Evolutionary conservation across 140 eudicot species (phyloP).

Genomic region (Senecio squalidus): DNA sequence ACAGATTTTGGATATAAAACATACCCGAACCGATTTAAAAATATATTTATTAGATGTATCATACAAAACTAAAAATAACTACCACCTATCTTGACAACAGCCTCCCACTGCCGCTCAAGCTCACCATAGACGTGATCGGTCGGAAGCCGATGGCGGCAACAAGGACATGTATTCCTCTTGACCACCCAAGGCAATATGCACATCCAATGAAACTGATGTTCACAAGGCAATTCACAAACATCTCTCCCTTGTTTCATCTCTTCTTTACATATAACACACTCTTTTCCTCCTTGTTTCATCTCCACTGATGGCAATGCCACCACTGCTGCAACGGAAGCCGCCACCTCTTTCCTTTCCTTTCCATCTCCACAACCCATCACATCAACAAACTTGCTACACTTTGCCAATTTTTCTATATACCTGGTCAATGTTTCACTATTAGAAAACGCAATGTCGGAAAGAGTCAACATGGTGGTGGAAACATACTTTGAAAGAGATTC

Average conservation of each 20-base stretch:
- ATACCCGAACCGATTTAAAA: no score
- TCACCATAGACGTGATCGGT: slow-evolving; percentile 79
- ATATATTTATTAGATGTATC: no score
- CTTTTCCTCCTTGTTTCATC: slow-evolving; percentile 39
- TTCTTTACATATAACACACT: slow-evolving; percentile 80
- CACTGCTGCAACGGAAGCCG: slow-evolving; percentile 75
- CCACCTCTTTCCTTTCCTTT: slow-evolving; percentile 43
- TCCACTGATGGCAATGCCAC: slow-evolving; percentile 71
- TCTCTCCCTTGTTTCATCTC: slow-evolving; percentile 86
- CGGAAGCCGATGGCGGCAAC: slow-evolving; percentile 82
- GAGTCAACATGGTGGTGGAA: slow-evolving; percentile 30
- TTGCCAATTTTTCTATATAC: slow-evolving; percentile 44
- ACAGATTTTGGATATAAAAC: no score
- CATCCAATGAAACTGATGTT: slow-evolving; percentile 85
- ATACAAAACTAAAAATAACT: slow-evolving; percentile 11
- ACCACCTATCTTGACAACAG: slow-evolving; percentile 46
- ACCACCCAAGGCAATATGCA: slow-evolving; percentile 86
- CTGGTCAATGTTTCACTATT: slow-evolving; percentile 35
- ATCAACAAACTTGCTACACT: slow-evolving; percentile 55
- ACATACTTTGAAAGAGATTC: slow-evolving; percentile 16
- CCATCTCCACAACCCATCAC: slow-evolving; percentile 40
- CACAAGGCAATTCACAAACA: slow-evolving; percentile 88
- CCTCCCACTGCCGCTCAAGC: slow-evolving; percentile 78
- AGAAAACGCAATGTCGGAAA: slow-evolving; percentile 36
- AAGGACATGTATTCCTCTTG: slow-evolving; percentile 85